Conservation (phyloP, 1,284 basidiomycete genomes). For the Somion occarium region DNA sequence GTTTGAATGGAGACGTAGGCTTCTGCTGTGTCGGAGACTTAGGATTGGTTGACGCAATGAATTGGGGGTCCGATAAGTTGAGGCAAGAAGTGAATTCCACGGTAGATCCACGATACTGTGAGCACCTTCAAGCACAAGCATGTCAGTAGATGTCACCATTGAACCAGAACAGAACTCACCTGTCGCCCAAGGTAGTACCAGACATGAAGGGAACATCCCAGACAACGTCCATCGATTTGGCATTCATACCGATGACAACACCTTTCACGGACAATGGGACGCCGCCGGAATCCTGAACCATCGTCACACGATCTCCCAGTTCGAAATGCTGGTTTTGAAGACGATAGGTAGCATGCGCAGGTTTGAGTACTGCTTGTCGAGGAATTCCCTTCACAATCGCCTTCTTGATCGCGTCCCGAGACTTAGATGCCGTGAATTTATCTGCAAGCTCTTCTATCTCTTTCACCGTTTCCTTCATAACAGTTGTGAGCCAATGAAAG, state of each 20-base stretch:
- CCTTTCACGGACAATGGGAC: constrained; percentile 92
- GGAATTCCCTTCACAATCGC: constrained; percentile 90
- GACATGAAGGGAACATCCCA: constrained; percentile 97
- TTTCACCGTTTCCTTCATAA: constrained; percentile 62
- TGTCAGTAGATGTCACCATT: background rate
- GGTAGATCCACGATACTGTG: constrained; percentile 83
- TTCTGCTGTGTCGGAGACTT: constrained; percentile 39
- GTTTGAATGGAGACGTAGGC: constrained; percentile 51
- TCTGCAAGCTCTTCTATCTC: constrained; percentile 79
- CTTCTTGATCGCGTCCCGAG: constrained; percentile 71
- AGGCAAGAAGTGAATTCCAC: constrained; percentile 83
- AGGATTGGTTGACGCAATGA: constrained; percentile 66
- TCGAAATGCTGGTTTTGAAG: constrained; percentile 88
- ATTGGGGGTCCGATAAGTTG: constrained; percentile 82
- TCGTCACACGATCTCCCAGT: constrained; percentile 93
- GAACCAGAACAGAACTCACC: constrained; percentile 40
- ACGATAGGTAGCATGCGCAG: constrained; percentile 85
- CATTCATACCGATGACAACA: constrained; percentile 86
- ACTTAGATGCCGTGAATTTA: constrained; percentile 56
- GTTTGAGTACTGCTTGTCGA: constrained; percentile 92
- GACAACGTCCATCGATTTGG: constrained; percentile 90
- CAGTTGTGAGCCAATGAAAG: constrained; percentile 6
- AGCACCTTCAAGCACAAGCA: constrained; percentile 53
- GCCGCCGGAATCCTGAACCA: constrained; percentile 93
- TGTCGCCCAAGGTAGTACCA: constrained; percentile 82